Percentiles rank a stretch among this genome's conserved stretches.
phyloP scores from a whole-genome alignment of 163 green algal genomes.

The Chloroidium sp. region DNA sequence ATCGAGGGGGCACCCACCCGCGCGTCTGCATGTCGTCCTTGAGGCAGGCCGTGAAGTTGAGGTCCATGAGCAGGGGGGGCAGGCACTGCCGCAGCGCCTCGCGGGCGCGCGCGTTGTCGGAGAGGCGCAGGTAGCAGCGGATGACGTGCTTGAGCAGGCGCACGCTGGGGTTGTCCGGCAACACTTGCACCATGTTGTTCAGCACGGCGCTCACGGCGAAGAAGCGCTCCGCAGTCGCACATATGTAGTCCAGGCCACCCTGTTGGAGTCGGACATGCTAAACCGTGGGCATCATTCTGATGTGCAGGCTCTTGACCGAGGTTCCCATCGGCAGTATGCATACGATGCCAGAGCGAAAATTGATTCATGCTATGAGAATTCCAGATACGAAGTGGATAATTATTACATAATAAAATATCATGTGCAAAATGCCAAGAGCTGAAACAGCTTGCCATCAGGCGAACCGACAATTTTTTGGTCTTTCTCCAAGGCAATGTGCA shows the following conservation, averaged over 20 bases:
- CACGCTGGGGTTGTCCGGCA: constrained; percentile 80
- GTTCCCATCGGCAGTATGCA: too few species aligned
- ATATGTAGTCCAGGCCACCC: constrained; percentile 95
- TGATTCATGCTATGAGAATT: too few species aligned
- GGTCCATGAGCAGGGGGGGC: constrained; percentile 79
- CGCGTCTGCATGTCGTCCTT: constrained; percentile 88
- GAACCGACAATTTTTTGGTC: too few species aligned
- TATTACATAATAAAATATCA: too few species aligned
- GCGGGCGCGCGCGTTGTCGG: constrained; percentile 85
- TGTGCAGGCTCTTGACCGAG: too few species aligned
- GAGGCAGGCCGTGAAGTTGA: constrained; percentile 82
- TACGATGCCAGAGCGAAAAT: too few species aligned
- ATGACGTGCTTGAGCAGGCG: constrained; percentile 99
- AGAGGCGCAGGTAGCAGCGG: constrained; percentile 93
- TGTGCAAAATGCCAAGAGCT: too few species aligned
- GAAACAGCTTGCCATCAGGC: too few species aligned
- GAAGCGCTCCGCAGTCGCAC: constrained; percentile 95
- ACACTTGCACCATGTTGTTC: constrained; percentile 72
- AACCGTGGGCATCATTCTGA: not conserved
- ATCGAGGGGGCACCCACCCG: constrained; percentile 25
- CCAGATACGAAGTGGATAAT: too few species aligned
- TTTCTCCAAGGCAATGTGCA: too few species aligned
- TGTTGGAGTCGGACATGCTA: constrained; percentile 7
- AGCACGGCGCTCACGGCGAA: constrained; percentile 91
- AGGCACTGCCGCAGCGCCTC: constrained; percentile 91